Evolutionary conservation across 192 early-diverging fungal genomes (phyloP), one percentile per base, ranked within the genome.

Genomic region (Kappamyces sp.): DNA sequence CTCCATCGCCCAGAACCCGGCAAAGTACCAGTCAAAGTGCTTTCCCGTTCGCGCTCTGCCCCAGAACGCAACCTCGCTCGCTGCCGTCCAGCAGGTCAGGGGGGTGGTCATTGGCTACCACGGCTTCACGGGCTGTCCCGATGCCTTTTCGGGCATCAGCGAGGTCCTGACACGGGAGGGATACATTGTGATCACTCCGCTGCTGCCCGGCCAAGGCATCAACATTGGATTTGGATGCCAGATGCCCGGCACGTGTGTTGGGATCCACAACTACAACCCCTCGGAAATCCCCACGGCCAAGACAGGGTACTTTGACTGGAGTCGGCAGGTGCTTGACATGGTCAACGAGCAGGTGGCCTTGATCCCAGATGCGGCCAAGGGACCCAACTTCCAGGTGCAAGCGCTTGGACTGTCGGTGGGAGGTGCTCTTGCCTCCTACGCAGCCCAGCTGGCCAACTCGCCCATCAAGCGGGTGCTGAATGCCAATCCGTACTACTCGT

Each of bases 201-300:
- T 58, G 14, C 55, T 58, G 43, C 55, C 55, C 35, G 55, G 55
- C 33, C 55, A 58, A 36, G 55, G 55, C 35, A 12, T 58, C 36
- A 38, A 31, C 8, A 29, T 58, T 45, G 55, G 55, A 8, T 58
- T 14, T 58, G 55, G 55, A 0, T 58, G 55, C 14, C 43, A 36
- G 1, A 37, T 30, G 1, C 34, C 55, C 4, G 36, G 36, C 5
- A 58, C 55, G 8, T 58, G 55, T 45, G 30, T 58, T 2, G 22
- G 43, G 2, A 14, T 9, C 47, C 43, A 46, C 45, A 37, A 5
- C 3, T n/a, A n/a, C n/a, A 58, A 58, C 14, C 55, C 55, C 33
- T 58, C 55, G 42, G 33, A 38, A n/a, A 14, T 58, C 1, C 55
- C 55, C n/a, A 43, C 41, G 12, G 3, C 34, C 5, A 58, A 58